Conservation (phyloP, 257 asterid genomes). For the Lantana camara region DNA sequence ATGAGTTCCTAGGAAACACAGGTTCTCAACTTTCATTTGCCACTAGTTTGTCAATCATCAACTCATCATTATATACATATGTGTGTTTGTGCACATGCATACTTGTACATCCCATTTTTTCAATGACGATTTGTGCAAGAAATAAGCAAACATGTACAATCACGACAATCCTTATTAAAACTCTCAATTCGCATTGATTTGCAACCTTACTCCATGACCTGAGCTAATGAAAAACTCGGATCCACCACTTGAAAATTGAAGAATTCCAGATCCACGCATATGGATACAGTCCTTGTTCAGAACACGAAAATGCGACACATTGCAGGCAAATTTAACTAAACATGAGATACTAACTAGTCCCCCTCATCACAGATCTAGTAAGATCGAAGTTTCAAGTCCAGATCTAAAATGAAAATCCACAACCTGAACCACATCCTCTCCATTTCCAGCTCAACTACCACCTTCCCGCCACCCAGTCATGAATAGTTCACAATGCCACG, state of each 20-base stretch:
- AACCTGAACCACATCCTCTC: no score
- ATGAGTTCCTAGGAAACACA: conserved; percentile 12
- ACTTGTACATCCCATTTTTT: neutral
- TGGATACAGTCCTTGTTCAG: conserved; percentile 26
- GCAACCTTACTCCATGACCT: conserved; percentile 12
- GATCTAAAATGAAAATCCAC: conserved; percentile 40
- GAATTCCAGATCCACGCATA: conserved; percentile 36
- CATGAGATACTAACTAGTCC: conserved; percentile 22
- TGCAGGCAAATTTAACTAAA: conserved; percentile 40
- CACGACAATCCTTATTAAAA: neutral
- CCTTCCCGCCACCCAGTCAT: conserved; percentile 14
- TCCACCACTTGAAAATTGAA: conserved; percentile 24
- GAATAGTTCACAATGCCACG: conserved; percentile 12
- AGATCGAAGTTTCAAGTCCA: conserved; percentile 25
- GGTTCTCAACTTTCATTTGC: conserved; percentile 5
- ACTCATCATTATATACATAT: neutral
- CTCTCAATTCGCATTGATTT: neutral
- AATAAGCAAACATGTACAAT: neutral
- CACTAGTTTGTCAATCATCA: neutral
- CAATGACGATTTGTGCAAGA: neutral
- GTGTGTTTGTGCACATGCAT: neutral
- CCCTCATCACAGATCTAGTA: conserved; percentile 42
- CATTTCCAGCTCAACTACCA: neutral
- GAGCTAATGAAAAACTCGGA: conserved; percentile 28
- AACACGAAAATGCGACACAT: conserved; percentile 35